Evolutionary conservation across 2,329 filamentous ascomycete genomes (phyloP).

Genomic region (Calonectria multiphialidica): DNA sequence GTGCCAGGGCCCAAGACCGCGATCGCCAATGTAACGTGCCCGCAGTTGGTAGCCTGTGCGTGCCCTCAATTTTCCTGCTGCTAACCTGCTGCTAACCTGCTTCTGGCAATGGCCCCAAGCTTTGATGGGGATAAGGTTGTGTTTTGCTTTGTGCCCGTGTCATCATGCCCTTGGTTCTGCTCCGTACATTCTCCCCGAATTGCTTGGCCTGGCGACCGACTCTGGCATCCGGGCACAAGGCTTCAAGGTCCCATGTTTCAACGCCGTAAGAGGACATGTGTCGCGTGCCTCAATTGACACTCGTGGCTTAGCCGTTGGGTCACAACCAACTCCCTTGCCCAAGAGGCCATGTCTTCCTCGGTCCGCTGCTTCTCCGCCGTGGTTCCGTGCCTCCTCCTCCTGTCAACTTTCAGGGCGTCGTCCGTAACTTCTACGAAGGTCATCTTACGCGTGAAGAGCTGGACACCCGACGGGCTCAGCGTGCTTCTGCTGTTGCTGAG

Average conservation of each 20-base stretch:
- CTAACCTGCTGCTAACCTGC: constrained; percentile 25
- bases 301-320: neutral
- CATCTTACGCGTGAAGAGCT: constrained; percentile 67
- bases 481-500: constrained; percentile 30
- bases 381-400: constrained; percentile 54
- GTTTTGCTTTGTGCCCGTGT: neutral
- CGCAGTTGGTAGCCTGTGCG: constrained; percentile 18
- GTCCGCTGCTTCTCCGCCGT: constrained; percentile 64
- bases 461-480: constrained; percentile 52
- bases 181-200: too few species aligned
- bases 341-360: constrained; percentile 64
- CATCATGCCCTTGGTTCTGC: too few species aligned
- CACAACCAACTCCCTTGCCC: constrained; percentile 70
- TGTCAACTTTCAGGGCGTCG: constrained; percentile 52
- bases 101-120: constrained; percentile 24
- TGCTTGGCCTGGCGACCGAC: too few species aligned
- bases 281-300: constrained; percentile 33
- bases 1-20: neutral
- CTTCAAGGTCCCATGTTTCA: neutral
- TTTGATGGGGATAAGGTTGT: constrained; percentile 40
- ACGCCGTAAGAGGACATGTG: constrained; percentile 29
- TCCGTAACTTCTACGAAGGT: constrained; percentile 69
- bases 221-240: neutral
- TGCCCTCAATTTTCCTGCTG: too few species aligned
- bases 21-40: neutral